A percentile compares a stretch with the other conserved stretches of the same genome.
These are phyloP conservation scores for Alisma plantagoaquatica DNA, from an alignment of 106 monocot genomes.

Conservation along the genomic window DNA sequence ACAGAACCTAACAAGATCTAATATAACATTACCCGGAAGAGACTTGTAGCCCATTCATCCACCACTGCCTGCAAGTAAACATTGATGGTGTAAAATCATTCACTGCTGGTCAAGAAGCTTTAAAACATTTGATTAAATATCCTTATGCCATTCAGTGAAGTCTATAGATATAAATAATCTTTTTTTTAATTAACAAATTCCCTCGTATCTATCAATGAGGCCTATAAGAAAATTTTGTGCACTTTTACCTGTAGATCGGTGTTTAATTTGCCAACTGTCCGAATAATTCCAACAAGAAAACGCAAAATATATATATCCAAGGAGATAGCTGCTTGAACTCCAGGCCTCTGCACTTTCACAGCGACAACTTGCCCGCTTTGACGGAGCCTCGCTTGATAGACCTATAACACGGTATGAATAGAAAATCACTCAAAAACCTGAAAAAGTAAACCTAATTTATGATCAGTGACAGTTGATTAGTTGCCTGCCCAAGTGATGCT, in stretches of 20 bases:
- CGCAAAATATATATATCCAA: conserved; percentile 95
- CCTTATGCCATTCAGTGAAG: too few relatives aligned
- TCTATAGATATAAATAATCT: too few relatives aligned
- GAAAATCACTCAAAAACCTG: neutral
- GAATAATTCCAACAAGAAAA: conserved; percentile 64
- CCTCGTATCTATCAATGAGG: too few relatives aligned
- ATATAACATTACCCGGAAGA: conserved; percentile 86
- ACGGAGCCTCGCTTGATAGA: conserved; percentile 84
- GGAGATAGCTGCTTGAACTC: conserved; percentile 93
- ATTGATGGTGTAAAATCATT: too few relatives aligned
- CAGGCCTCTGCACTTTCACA: conserved; percentile 98
- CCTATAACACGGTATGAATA: conserved; percentile 23
- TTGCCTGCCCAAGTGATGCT: conserved; percentile 94
- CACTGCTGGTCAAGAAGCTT: too few relatives aligned
- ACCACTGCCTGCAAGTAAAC: conserved; percentile 78
- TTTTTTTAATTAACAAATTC: too few relatives aligned
- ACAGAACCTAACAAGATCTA: too few relatives aligned
- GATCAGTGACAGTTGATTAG: conserved; percentile 9
- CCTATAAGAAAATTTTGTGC: too few relatives aligned
- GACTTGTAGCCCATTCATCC: conserved; percentile 96
- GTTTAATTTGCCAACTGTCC: conserved; percentile 69
- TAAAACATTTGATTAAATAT: too few relatives aligned
- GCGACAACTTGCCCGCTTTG: conserved; percentile 74
- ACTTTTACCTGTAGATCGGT: conserved; percentile 79
- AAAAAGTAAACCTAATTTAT: too few relatives aligned